These are phyloP conservation scores for Rhipidocladum racemiflorum DNA, from an alignment of 176 grass and related monocot genomes.

Conservation along the genomic window DNA sequence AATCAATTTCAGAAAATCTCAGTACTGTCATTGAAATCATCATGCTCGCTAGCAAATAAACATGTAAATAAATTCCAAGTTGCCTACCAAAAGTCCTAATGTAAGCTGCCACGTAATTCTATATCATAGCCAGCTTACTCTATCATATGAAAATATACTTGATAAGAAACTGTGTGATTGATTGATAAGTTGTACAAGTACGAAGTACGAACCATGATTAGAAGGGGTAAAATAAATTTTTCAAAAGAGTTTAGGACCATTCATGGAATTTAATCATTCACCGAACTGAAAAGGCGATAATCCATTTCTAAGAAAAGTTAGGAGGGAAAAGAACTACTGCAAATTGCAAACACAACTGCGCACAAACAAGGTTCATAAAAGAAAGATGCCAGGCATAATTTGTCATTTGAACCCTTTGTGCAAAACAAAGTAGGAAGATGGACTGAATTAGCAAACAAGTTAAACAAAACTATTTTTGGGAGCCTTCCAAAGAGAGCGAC, in stretches of 20 bases:
- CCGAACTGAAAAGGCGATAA: background rate
- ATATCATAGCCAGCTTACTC: background rate
- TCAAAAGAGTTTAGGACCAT: slow-evolving; percentile 8
- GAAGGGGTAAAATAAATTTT: background rate
- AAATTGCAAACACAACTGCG: background rate
- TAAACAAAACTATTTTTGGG: background rate
- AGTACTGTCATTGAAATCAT: slow-evolving; percentile 5
- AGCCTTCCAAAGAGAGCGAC: background rate
- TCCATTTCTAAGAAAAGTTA: background rate
- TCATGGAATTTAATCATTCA: background rate
- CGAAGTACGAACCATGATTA: background rate
- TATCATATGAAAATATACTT: background rate
- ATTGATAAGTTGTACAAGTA: background rate
- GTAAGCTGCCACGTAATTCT: background rate
- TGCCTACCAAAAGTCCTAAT: background rate
- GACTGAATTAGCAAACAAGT: background rate
- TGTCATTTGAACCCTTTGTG: background rate
- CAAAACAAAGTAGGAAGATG: background rate
- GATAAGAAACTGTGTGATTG: background rate
- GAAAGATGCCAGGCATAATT: background rate
- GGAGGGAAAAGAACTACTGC: background rate
- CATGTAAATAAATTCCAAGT: slow-evolving; percentile 10
- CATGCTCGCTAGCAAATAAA: background rate
- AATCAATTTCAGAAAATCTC: background rate
- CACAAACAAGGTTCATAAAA: background rate